A percentile compares a stretch with the other conserved stretches of the same genome.
Conservation (phyloP, 306 rosid genomes). For the Oxytropis ochrocephala region DNA sequence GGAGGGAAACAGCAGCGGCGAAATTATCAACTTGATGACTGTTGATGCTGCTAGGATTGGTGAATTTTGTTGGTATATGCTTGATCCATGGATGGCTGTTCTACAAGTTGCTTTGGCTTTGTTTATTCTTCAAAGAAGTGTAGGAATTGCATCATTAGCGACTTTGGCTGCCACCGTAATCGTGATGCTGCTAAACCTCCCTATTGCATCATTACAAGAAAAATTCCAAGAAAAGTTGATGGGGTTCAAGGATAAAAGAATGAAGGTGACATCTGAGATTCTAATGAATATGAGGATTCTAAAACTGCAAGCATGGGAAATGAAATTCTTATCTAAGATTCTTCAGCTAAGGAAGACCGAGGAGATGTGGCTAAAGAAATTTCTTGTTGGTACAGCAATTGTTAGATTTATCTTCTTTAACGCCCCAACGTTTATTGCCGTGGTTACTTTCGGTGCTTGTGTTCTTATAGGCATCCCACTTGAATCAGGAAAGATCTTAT, state of each 20-base stretch:
- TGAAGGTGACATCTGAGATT: slow-evolving; percentile 76
- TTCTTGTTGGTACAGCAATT: slow-evolving; percentile 33
- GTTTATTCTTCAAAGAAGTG: slow-evolving; percentile 55
- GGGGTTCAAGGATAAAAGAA: slow-evolving; percentile 76
- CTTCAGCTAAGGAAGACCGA: slow-evolving; percentile 48
- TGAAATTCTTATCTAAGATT: slow-evolving; percentile 75
- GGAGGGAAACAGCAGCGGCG: slow-evolving; percentile 54
- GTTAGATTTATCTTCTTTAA: slow-evolving; percentile 51
- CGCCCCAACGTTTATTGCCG: slow-evolving; percentile 71
- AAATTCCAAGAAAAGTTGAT: slow-evolving; percentile 68
- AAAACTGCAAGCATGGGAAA: slow-evolving; percentile 89
- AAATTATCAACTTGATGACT: slow-evolving; percentile 73
- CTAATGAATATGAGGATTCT: slow-evolving; percentile 81
- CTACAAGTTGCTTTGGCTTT: slow-evolving; percentile 64
- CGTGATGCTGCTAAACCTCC: slow-evolving; percentile 65
- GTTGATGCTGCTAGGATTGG: slow-evolving; percentile 82
- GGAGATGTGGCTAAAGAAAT: slow-evolving; percentile 60
- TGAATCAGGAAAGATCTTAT: slow-evolving; percentile 81
- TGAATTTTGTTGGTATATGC: slow-evolving; percentile 61
- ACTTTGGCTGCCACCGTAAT: slow-evolving; percentile 56
- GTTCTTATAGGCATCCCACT: slow-evolving; percentile 71
- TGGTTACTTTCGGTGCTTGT: slow-evolving; percentile 72
- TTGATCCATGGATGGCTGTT: slow-evolving; percentile 57
- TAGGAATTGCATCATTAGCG: slow-evolving; percentile 73
- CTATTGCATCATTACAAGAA: slow-evolving; percentile 58